A percentile compares a stretch with the other conserved stretches of the same genome.
Evolutionary conservation across 805 yeast genomes (phyloP).

Genomic region (Starmerella riodocensis): DNA sequence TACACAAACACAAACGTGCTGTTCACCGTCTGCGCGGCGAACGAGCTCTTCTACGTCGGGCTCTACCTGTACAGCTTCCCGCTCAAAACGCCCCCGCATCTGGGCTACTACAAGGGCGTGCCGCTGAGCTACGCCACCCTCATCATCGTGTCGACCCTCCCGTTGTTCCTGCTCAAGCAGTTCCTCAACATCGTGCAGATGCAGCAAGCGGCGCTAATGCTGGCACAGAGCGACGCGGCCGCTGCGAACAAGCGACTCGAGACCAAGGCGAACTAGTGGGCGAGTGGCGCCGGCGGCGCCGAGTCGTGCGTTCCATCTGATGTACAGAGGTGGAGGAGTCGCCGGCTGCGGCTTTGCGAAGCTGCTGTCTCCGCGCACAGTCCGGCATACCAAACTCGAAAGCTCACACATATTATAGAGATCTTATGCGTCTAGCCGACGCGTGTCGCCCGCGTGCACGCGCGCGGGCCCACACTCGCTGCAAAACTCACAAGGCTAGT

Average conservation of each 20-base stretch:
- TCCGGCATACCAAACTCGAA: too few species aligned
- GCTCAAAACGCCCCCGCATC: constrained; percentile 32
- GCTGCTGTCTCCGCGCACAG: too few species aligned
- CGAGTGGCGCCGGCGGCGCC: too few species aligned
- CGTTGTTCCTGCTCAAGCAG: constrained; percentile 86
- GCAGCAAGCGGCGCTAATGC: constrained; percentile 65
- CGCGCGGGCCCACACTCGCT: too few species aligned
- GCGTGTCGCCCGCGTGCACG: too few species aligned
- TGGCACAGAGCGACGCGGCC: constrained; percentile 66
- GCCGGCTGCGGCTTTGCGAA: too few species aligned
- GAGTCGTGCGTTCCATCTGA: too few species aligned
- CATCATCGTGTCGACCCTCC: constrained; percentile 49
- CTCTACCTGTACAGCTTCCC: constrained; percentile 64
- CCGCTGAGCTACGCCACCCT: constrained; percentile 48
- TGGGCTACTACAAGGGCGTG: constrained; percentile 24
- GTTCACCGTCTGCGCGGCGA: constrained; percentile 81
- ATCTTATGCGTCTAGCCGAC: too few species aligned
- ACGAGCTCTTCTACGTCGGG: constrained; percentile 86
- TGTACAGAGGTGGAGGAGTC: too few species aligned
- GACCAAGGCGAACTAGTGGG: constrained; percentile 5
- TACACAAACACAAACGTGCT: constrained; percentile 75
- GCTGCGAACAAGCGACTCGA: constrained; percentile 28
- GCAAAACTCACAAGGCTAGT: too few species aligned
- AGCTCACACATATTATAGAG: too few species aligned
- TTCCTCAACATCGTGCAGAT: constrained; percentile 78